phyloP scores from a whole-genome alignment of 2,329 filamentous ascomycete species.

The Penicillium sclerotigenum region DNA sequence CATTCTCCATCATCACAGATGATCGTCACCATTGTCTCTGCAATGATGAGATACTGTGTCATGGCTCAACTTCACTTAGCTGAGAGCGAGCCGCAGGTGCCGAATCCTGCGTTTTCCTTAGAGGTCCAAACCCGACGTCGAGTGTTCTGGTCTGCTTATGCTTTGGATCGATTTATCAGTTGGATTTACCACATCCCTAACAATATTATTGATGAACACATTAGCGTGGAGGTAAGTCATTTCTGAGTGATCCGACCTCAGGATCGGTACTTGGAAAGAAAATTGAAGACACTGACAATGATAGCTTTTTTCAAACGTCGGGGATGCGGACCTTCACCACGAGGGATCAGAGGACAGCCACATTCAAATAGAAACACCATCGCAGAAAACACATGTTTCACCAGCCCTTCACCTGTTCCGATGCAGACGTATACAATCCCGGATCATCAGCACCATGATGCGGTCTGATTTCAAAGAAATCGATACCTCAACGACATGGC shows the following conservation, averaged over 20 bases:
- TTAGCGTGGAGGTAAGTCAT: constrained; percentile 11
- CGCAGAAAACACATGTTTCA: constrained; percentile 16
- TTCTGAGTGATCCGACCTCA: neutral
- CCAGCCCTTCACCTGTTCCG: constrained; percentile 16
- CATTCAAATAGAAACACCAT: neutral
- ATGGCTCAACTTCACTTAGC: constrained; percentile 14
- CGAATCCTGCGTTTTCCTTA: constrained; percentile 4
- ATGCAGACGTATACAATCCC: constrained; percentile 16
- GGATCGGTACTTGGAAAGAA: too few species aligned
- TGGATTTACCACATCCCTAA: constrained; percentile 19
- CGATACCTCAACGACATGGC: constrained; percentile 7
- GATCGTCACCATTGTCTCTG: constrained; percentile 15
- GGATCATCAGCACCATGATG: constrained; percentile 16
- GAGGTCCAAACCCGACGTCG: constrained; percentile 16
- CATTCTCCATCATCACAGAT: constrained; percentile 17
- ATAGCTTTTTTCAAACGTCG: constrained; percentile 17
- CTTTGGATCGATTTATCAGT: constrained; percentile 16
- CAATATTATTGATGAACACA: constrained; percentile 15
- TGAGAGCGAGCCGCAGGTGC: constrained; percentile 5
- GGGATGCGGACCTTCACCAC: constrained; percentile 7
- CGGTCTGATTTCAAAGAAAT: constrained; percentile 13
- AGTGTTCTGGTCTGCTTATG: constrained; percentile 19
- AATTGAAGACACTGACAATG: neutral
- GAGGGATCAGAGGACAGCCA: neutral
- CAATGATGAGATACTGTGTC: constrained; percentile 17